These are phyloP conservation scores for Ascochyta rabiei DNA, from an alignment of 2,329 filamentous ascomycete species.

Conservation along the genomic window DNA sequence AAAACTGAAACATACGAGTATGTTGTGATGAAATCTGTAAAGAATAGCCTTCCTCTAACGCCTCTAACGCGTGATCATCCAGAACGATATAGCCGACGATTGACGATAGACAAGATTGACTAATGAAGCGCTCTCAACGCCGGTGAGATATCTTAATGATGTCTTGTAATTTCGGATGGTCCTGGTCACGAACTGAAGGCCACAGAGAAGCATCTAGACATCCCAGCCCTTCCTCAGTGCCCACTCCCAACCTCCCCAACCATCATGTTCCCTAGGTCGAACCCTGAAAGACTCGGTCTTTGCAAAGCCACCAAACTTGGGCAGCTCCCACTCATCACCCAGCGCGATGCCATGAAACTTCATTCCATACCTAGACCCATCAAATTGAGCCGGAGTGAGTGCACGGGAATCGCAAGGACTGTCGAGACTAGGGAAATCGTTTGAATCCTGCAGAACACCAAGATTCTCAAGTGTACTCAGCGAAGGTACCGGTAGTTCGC, in stretches of 20 bases:
- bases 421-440: background rate
- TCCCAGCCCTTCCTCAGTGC: conserved; percentile 15
- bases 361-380: conserved; percentile 28
- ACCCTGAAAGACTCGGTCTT: conserved; percentile 18
- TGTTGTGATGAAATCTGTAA: background rate
- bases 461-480: conserved; percentile 8
- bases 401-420: conserved; percentile 20
- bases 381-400: conserved; percentile 22
- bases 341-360: conserved; percentile 20
- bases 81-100: background rate
- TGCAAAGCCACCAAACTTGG: background rate
- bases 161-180: background rate
- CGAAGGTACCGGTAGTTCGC: conserved; percentile 15
- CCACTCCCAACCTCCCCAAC: conserved; percentile 33
- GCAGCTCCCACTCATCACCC: conserved; percentile 21
- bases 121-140: no score
- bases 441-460: background rate
- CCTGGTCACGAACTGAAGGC: background rate
- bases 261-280: conserved; percentile 21
- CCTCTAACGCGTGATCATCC: background rate
- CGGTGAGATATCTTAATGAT: no score
- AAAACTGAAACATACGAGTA: background rate
- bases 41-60: background rate
- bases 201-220: background rate
- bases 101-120: background rate